These are phyloP conservation scores for Fragaria ananassa DNA, from an alignment of 306 rosid species.

Conservation along the genomic window DNA sequence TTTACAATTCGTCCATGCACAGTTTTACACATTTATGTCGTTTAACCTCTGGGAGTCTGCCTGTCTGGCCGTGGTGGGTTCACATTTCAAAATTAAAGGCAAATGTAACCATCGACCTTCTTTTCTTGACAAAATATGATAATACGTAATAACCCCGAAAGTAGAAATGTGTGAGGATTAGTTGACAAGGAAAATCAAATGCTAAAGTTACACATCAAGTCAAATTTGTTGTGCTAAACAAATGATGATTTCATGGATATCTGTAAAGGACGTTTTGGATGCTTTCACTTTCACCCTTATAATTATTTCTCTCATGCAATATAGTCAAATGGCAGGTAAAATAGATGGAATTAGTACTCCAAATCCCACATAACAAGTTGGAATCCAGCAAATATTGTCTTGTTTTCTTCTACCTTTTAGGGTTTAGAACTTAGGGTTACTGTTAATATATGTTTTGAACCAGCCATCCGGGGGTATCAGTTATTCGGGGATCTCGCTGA, in stretches of 20 bases:
- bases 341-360: background rate
- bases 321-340: background rate
- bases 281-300: background rate
- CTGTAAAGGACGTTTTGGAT: background rate
- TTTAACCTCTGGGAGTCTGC: background rate
- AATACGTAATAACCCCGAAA: background rate
- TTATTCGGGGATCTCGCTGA: too few species aligned
- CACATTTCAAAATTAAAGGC: background rate
- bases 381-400: background rate
- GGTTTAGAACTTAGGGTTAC: background rate
- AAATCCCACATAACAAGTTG: background rate
- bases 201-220: background rate
- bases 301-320: background rate
- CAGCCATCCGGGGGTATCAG: too few species aligned
- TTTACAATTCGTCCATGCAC: background rate
- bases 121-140: background rate
- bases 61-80: background rate
- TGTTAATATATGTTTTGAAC: too few species aligned
- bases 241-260: background rate
- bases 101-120: background rate
- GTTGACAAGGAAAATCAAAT: background rate
- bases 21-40: background rate
- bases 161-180: background rate
- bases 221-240: background rate
- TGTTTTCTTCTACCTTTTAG: background rate